These are phyloP conservation scores for Cladosporium sp. DNA, from an alignment of 2,329 filamentous ascomycete genomes.

Conservation along the genomic window DNA sequence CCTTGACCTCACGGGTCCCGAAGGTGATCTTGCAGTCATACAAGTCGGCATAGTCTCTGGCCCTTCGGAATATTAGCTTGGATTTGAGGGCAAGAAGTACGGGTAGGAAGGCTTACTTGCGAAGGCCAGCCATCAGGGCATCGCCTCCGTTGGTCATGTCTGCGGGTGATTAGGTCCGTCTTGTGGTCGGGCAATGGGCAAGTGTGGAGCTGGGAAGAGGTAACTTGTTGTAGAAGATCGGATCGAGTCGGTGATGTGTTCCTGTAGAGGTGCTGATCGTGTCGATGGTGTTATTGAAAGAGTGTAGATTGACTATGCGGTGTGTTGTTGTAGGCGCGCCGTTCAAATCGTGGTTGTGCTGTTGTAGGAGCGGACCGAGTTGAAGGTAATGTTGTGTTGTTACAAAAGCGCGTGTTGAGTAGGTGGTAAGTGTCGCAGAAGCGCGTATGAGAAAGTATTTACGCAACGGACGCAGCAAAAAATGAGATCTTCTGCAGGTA, in stretches of 20 bases:
- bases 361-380: background rate
- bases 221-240: background rate
- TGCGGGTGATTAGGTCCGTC: background rate
- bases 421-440: background rate
- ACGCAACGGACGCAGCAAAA: background rate
- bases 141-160: background rate
- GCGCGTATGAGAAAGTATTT: background rate
- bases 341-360: background rate
- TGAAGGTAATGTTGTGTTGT: background rate
- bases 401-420: background rate
- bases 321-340: no score
- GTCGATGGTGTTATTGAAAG: no score
- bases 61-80: background rate
- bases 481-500: background rate
- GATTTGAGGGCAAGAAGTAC: background rate
- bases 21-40: constrained; percentile 46
- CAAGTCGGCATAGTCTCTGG: constrained; percentile 25
- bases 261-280: no score
- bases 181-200: background rate
- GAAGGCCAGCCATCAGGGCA: background rate
- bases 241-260: no score
- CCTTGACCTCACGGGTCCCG: constrained; percentile 41
- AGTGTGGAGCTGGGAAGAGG: background rate
- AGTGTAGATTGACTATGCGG: no score
- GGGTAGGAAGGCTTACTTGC: background rate